Conservation (phyloP, 805 yeast species). For the Candida orba region DNA sequence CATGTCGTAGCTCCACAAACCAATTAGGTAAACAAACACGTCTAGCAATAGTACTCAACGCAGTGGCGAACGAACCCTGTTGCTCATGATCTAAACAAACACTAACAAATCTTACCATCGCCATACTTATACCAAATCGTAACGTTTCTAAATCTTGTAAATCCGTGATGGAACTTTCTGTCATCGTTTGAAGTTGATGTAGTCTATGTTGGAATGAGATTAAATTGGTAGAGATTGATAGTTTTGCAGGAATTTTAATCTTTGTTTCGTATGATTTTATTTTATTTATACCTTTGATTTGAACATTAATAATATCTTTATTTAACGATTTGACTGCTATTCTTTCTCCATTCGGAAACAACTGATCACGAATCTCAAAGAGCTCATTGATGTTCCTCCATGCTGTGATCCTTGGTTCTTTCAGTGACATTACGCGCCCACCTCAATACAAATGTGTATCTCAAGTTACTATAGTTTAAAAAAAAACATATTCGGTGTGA, state of each 20-base stretch:
- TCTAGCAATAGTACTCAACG: slow-evolving; percentile 68
- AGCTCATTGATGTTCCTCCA: neutral
- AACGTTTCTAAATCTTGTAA: neutral
- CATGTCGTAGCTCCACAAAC: slow-evolving; percentile 87
- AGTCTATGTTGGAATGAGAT: slow-evolving; percentile 6
- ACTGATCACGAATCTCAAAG: neutral
- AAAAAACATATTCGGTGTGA: too few species aligned
- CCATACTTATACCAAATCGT: slow-evolving; percentile 37
- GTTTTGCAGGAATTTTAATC: slow-evolving; percentile 13
- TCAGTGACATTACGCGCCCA: neutral
- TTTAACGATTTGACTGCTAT: neutral
- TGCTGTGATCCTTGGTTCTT: neutral
- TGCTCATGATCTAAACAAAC: slow-evolving; percentile 86
- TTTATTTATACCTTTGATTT: slow-evolving; percentile 8
- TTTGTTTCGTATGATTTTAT: slow-evolving; percentile 14
- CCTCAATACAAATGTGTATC: too few species aligned
- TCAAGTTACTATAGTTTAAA: too few species aligned
- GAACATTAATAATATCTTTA: neutral
- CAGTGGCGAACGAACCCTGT: slow-evolving; percentile 68
- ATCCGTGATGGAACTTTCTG: too few species aligned
- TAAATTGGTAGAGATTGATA: slow-evolving; percentile 14
- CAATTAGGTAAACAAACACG: slow-evolving; percentile 62
- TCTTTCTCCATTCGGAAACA: neutral
- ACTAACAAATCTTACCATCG: slow-evolving; percentile 79
- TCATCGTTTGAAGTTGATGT: too few species aligned